Conservation (phyloP, 768 basidiomycete genomes). For the Phlebiopsis flavidoalba region DNA sequence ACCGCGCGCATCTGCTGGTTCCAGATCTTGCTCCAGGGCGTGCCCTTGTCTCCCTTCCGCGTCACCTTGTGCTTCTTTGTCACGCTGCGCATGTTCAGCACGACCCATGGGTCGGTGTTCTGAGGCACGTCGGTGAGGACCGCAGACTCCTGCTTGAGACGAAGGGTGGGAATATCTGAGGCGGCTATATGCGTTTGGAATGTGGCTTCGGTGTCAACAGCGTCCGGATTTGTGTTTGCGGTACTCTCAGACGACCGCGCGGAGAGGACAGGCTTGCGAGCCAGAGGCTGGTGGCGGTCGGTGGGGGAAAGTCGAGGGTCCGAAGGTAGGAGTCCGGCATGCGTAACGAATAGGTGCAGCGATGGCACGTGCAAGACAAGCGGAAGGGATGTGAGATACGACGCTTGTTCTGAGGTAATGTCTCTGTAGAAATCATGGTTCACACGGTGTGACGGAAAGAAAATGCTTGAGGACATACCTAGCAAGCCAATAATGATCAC, state of each 20-base stretch:
- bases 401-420: constrained; percentile 56
- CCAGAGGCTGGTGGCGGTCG: constrained; percentile 64
- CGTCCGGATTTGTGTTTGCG: background rate
- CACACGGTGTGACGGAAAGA: background rate
- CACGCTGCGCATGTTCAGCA: constrained; percentile 65
- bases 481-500: constrained; percentile 76
- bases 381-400: constrained; percentile 75
- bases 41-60: constrained; percentile 44
- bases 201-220: background rate
- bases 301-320: constrained; percentile 52
- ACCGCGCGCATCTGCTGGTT: constrained; percentile 46
- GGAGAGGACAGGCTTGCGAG: constrained; percentile 41
- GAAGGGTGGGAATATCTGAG: constrained; percentile 25
- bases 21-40: constrained; percentile 77
- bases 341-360: constrained; percentile 73
- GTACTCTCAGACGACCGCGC: constrained; percentile 9
- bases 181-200: background rate
- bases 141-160: constrained; percentile 60
- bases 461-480: constrained; percentile 29
- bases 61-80: constrained; percentile 32
- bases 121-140: constrained; percentile 67
- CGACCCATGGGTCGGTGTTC: constrained; percentile 72
- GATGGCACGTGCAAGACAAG: constrained; percentile 69
- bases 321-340: constrained; percentile 76
- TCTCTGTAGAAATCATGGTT: constrained; percentile 25